Evolutionary conservation across 768 basidiomycete genomes (phyloP).

Genomic region (Mycena chlorophos): DNA sequence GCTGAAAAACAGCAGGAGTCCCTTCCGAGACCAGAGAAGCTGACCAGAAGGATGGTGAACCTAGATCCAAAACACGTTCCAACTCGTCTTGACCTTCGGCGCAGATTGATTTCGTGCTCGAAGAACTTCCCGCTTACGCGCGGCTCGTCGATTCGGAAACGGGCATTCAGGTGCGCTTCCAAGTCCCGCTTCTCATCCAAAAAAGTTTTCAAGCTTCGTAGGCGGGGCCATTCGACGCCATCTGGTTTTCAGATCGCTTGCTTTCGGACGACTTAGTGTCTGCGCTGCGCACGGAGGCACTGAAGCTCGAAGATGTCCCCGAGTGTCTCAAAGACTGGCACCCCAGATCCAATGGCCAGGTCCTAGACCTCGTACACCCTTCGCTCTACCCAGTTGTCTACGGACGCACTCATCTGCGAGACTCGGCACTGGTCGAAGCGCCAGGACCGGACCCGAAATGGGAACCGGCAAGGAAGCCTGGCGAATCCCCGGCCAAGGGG

Average conservation of each 20-base stretch:
- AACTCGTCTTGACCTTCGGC: background rate
- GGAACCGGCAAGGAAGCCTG: background rate
- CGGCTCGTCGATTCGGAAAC: conserved; percentile 13
- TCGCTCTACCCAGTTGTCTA: conserved; percentile 44
- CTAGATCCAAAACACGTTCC: background rate
- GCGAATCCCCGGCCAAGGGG: background rate
- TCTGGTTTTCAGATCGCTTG: conserved; percentile 34
- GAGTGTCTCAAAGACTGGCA: conserved; percentile 46
- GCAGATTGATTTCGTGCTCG: conserved; percentile 23
- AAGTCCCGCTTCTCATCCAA: background rate
- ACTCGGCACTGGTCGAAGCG: background rate
- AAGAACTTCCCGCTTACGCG: conserved; percentile 22
- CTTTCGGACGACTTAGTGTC: conserved; percentile 27
- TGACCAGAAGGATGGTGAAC: conserved; percentile 15
- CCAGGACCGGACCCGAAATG: background rate
- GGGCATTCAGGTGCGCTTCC: conserved; percentile 15
- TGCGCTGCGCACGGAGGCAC: conserved; percentile 28
- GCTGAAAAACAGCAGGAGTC: conserved; percentile 11
- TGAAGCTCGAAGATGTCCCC: conserved; percentile 37
- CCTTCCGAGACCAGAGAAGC: background rate
- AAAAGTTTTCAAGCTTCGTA: conserved; percentile 2
- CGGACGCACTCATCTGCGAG: conserved; percentile 25
- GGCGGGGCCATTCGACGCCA: conserved; percentile 21
- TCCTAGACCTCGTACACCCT: conserved; percentile 48
- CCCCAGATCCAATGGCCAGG: conserved; percentile 42